These are phyloP conservation scores for Podospora sp. DNA, from an alignment of 495 filamentous ascomycete species.

Conservation along the genomic window DNA sequence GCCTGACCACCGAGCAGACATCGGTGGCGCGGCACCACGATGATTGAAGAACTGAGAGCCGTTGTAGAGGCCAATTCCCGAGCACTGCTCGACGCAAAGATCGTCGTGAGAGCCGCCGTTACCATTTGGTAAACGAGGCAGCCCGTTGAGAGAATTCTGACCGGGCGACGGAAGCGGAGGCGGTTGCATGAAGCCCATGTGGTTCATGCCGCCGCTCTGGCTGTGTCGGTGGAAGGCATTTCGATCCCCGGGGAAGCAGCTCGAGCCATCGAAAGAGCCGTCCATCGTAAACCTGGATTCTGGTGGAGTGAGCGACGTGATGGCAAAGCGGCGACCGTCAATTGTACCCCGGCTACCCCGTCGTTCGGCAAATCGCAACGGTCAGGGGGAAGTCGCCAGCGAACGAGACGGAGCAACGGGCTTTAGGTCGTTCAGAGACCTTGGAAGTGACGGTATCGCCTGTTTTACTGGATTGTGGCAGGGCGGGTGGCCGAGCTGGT, in stretches of 20 bases:
- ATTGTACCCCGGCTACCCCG: background rate
- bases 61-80: conserved; percentile 38
- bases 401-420: background rate
- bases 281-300: conserved; percentile 24
- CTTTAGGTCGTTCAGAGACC: background rate
- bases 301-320: background rate
- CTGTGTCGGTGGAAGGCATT: conserved; percentile 30
- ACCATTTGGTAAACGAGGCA: conserved; percentile 15
- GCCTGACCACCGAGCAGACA: conserved; percentile 26
- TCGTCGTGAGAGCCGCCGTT: conserved; percentile 44
- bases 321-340: background rate
- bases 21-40: conserved; percentile 22
- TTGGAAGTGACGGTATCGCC: background rate
- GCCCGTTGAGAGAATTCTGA: conserved; percentile 4
- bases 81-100: conserved; percentile 44
- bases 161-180: conserved; percentile 19
- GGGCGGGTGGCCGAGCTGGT: conserved; percentile 6
- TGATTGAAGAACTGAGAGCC: conserved; percentile 38
- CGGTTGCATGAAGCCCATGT: conserved; percentile 13
- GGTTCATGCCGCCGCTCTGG: conserved; percentile 23
- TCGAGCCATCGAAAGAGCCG: conserved; percentile 25
- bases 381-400: background rate
- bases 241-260: conserved; percentile 24
- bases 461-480: background rate
- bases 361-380: background rate